Evolutionary conservation across 805 yeast species (phyloP).

Genomic region (Torulaspora maleeae): DNA sequence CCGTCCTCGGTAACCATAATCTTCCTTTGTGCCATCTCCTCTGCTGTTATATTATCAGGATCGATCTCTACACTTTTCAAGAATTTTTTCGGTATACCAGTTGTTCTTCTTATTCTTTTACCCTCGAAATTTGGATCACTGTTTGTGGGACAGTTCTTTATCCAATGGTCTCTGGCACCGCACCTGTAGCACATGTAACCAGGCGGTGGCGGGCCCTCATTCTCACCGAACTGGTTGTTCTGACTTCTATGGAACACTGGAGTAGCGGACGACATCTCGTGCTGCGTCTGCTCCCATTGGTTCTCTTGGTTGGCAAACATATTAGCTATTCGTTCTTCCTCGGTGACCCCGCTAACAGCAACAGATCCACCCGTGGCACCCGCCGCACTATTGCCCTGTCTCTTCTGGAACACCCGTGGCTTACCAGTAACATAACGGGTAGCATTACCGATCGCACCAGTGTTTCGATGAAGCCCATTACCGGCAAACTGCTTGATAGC

Average conservation of each 20-base stretch:
- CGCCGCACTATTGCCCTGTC: slow-evolving; percentile 16
- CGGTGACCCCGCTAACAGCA: slow-evolving; percentile 49
- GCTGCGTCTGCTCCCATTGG: slow-evolving; percentile 94
- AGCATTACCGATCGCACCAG: slow-evolving; percentile 52
- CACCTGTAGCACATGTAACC: slow-evolving; percentile 95
- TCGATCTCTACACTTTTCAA: slow-evolving; percentile 68
- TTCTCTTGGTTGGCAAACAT: slow-evolving; percentile 93
- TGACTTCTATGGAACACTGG: slow-evolving; percentile 54
- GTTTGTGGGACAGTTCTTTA: slow-evolving; percentile 90
- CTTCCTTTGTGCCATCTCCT: slow-evolving; percentile 50
- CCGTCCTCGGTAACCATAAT: slow-evolving; percentile 93
- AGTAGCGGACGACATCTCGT: slow-evolving; percentile 79
- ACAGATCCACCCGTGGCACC: slow-evolving; percentile 15
- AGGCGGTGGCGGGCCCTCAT: slow-evolving; percentile 80
- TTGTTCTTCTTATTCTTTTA: slow-evolving; percentile 81
- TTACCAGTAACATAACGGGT: slow-evolving; percentile 68
- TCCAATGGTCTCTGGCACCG: slow-evolving; percentile 95
- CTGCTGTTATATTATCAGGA: slow-evolving; percentile 53
- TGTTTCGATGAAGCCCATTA: slow-evolving; percentile 30
- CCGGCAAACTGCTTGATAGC: slow-evolving; percentile 39
- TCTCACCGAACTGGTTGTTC: slow-evolving; percentile 25
- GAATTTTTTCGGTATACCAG: slow-evolving; percentile 95
- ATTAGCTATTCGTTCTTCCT: slow-evolving; percentile 81
- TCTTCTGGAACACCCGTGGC: slow-evolving; percentile 47
- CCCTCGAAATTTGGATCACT: slow-evolving; percentile 93